Evolutionary conservation across 305 asterid genomes (phyloP).

Genomic region (Nicotiana rustica): DNA sequence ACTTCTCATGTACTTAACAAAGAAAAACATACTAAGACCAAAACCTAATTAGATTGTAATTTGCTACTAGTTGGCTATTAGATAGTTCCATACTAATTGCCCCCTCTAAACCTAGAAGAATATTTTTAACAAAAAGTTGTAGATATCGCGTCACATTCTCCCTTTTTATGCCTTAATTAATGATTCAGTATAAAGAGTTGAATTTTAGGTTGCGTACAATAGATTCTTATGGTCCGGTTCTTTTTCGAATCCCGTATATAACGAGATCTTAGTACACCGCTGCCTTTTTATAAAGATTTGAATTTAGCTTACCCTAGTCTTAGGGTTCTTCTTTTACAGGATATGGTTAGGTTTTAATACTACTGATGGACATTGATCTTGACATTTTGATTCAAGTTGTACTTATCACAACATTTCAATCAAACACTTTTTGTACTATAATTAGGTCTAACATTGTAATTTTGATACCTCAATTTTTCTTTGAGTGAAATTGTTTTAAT

Average conservation of each 20-base stretch:
- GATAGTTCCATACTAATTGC: not conserved
- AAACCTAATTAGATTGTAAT: too few species aligned
- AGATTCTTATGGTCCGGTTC: too few species aligned
- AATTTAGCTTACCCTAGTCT: slow-evolving; percentile 54
- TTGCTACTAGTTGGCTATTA: not conserved
- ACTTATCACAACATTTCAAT: not conserved
- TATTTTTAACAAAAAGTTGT: not conserved
- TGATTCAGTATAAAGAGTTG: not conserved
- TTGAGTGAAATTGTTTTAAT: not conserved
- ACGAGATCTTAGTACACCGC: too few species aligned
- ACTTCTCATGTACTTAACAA: too few species aligned
- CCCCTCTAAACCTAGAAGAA: not conserved
- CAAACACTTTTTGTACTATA: not conserved
- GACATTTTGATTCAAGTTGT: not conserved
- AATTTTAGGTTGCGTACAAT: slow-evolving; percentile 7
- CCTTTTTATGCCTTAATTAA: not conserved
- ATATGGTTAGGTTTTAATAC: slow-evolving; percentile 23
- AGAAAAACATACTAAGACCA: too few species aligned
- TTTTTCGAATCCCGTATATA: too few species aligned
- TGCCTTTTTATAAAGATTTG: too few species aligned
- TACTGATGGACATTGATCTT: not conserved
- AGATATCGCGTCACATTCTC: not conserved
- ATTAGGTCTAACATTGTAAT: not conserved
- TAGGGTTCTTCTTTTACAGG: slow-evolving; percentile 43
- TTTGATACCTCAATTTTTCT: not conserved